Base-by-base conservation (phyloP, 495 filamentous ascomycete species). In the Peziza echinospora region DNA sequence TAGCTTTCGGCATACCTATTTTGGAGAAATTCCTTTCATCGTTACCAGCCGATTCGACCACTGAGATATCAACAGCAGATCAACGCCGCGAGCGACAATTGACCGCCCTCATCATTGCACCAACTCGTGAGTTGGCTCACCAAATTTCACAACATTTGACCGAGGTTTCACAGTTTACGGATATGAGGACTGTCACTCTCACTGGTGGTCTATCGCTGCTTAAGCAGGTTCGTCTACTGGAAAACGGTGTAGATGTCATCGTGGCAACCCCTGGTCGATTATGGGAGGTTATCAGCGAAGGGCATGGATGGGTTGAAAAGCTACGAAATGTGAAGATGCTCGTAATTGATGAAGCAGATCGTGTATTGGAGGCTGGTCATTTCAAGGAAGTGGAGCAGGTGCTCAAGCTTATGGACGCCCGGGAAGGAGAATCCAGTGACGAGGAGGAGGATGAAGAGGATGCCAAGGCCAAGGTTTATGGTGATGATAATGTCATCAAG, bases 351-450 rank as follows among this genome's bases (percentile, higher is more conserved):
- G 89, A 97, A 64, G 89, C 91, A 0, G 89, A 97, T 65, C 71
- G 91, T 44, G 67, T 97, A 26, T 65, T 97, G 30, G 89, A 84
- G 47, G 79, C 93, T 56, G 89, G 89, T 2, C 79, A 93, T 57
- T 97, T 91, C 64, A 86, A 94, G 61, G 89, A 97, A 56, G 73
- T 85, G 0, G 77, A 83, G 39, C 77, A 96, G 43, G 84, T 96
- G 28, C 59, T 97, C 10, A 71, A 70, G 45, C 70, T 82, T 0
- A 64, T 97, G 5, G 21, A 43, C 13, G 41, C n/a, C 11, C n/a
- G 22, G 5, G 11, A 10, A 4, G 16, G 21, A 4, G 41, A 43
- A n/a, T 19, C n/a, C 11, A 17, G n/a, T 37, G 80, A 91, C 50
- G 67, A 73, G 22, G 53, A 66, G 13, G 63, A 64, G 10, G 70